Base-by-base conservation (phyloP, 352 stramenopile species). In the Phytophthora fragariaefolia region DNA sequence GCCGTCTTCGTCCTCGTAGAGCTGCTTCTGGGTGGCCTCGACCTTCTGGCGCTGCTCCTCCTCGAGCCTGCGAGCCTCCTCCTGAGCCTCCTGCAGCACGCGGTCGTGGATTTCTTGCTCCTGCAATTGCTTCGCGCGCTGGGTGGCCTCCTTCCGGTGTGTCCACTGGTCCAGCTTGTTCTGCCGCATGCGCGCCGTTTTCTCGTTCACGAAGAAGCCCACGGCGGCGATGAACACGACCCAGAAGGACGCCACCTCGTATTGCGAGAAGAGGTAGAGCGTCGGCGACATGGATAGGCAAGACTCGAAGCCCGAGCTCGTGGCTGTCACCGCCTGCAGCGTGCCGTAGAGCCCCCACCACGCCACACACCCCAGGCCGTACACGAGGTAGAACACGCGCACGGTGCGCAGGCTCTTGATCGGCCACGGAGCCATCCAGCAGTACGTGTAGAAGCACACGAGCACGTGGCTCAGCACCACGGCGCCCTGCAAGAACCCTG, bases 281-380 rank as follows among this genome's bases (percentile, higher is more conserved):
- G 80, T 74, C n/a, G 83, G 81, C 2, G 83, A 89, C 48, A 74
- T 87, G 22, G 77, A 73, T n/a, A 92, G 61, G 56, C 83, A 92
- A 8, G 83, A 90, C 65, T 92, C 61, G 47, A 90, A 89, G 20
- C 83, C 83, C 2, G 76, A 84, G 30, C 65, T 84, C 3, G 83
- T 92, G 24, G 83, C 83, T 1, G 68, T 83, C 24, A 61, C 77
- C 6, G 80, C 79, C 55, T 92, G 74, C 7, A 86, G 58, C 24
- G 83, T 90, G 27, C 83, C 83, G 60, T 86, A 92, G 52, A 85
- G 56, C 0, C 81, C 83, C 81, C 81, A 92, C 83, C 83, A 92
- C n/a, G 65, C 63, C 30, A 88, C 63, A 40, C 80, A 87, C 22
- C 85, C 56, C 9, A 90, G 43, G 1, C 83, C 83, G 38, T 86